Evolutionary conservation across 2,329 filamentous ascomycete species (phyloP), one percentile per base, ranked within the genome.

Genomic region (Myriosclerotinia curreyana): DNA sequence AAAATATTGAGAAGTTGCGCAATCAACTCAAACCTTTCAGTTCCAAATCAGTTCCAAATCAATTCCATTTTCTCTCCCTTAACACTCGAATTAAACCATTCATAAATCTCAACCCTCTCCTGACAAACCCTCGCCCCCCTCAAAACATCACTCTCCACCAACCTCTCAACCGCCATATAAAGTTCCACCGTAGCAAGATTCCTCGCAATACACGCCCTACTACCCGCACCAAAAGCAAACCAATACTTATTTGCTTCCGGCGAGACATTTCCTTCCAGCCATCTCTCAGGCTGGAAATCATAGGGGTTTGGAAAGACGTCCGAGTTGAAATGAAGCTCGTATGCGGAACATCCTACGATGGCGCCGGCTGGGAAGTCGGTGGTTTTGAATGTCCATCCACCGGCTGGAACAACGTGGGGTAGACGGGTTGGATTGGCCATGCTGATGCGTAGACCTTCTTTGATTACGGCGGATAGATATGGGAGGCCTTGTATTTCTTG

Each of bases 1-100:
- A n/a, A n/a, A n/a, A n/a, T n/a, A n/a, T n/a, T n/a, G n/a, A n/a
- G n/a, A n/a, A n/a, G n/a, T n/a, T n/a, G n/a, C n/a, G n/a, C n/a
- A n/a, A n/a, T n/a, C n/a, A n/a, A n/a, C n/a, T n/a, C n/a, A n/a
- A 34, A 56, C 22, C 5, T 65, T 64, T 34, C 68, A 59, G 5
- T 11, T n/a, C n/a, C n/a, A n/a, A n/a, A n/a, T n/a, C n/a, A 31
- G 28, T 31, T 64, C 70, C 71, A 74, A n/a, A 69, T 58, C 12
- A 74, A 52, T 42, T 80, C 79, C 25, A 84, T 80, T 69, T 74
- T 78, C 66, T 80, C 80, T 0, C 79, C 80, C 48, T 79, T 78
- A 1, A 84, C 78, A 67, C 78, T 79, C 1, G 78, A 79, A 68
- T 84, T 84, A 67, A 85, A 84, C 82, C 82, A 84, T 69, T 85